Evolutionary conservation across 2,329 filamentous ascomycete species (phyloP).

Genomic region (Elsinoe arachidis): DNA sequence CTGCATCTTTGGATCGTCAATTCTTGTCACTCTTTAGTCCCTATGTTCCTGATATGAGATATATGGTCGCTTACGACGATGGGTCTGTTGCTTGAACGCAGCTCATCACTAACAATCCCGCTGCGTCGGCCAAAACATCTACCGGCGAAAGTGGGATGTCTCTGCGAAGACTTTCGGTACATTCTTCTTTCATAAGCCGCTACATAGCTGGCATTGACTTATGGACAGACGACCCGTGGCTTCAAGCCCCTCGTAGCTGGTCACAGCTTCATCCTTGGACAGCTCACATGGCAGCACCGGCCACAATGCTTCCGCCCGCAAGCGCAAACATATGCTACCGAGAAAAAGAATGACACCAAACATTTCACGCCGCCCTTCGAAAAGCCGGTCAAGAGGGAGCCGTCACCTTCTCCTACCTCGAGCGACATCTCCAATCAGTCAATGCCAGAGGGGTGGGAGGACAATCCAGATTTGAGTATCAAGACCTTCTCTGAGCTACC

Average conservation of each 20-base stretch:
- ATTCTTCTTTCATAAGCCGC: background rate
- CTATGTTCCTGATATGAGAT: slow-evolving; percentile 8
- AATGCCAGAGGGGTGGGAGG: slow-evolving; percentile 59
- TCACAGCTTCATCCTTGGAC: slow-evolving; percentile 26
- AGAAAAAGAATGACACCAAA: slow-evolving; percentile 15
- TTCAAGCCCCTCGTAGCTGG: slow-evolving; percentile 26
- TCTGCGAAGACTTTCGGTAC: slow-evolving; percentile 10
- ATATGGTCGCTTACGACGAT: background rate
- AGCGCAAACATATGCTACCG: slow-evolving; percentile 8
- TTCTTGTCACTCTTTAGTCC: slow-evolving; percentile 9
- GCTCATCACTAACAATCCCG: background rate
- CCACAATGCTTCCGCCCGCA: slow-evolving; percentile 20
- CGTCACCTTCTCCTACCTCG: slow-evolving; percentile 13
- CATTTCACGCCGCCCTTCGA: slow-evolving; percentile 13
- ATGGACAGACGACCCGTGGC: slow-evolving; percentile 4
- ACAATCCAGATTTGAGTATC: slow-evolving; percentile 62
- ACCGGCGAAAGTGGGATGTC: slow-evolving; percentile 10
- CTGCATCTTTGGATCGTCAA: background rate
- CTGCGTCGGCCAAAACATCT: background rate
- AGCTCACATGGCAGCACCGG: slow-evolving; percentile 27
- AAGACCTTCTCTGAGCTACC: slow-evolving; percentile 68
- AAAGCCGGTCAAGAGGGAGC: slow-evolving; percentile 3
- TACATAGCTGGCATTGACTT: background rate
- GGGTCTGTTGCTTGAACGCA: slow-evolving; percentile 5
- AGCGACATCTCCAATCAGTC: slow-evolving; percentile 24